Conservation (phyloP, 2,329 filamentous ascomycete genomes). For the Colletotrichum sp. region DNA sequence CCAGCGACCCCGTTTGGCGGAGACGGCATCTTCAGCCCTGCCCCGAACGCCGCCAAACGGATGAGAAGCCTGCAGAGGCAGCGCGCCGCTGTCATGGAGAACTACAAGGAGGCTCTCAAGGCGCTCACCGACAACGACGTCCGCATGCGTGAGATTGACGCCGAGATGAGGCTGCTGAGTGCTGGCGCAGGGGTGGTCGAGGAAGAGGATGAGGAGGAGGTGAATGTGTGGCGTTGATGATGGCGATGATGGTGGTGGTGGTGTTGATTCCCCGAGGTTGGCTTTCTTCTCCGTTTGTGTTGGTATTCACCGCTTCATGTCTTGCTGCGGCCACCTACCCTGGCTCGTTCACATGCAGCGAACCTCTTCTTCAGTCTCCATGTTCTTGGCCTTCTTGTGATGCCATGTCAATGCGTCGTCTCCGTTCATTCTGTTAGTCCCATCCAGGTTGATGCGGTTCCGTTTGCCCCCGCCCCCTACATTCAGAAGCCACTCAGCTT, state of each 20-base stretch:
- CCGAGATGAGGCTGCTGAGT: neutral
- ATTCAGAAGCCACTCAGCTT: neutral
- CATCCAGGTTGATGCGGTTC: neutral
- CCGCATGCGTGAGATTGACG: neutral
- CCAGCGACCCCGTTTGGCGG: neutral
- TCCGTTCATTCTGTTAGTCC: neutral
- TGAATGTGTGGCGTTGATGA: neutral
- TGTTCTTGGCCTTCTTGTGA: neutral
- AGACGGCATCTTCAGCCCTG: neutral
- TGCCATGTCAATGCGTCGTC: neutral
- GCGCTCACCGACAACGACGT: neutral
- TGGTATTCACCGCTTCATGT: neutral
- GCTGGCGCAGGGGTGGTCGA: neutral
- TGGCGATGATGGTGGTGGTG: neutral
- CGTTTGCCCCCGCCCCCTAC: neutral
- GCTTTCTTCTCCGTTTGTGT: neutral
- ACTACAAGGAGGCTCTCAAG: neutral
- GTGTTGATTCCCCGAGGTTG: neutral
- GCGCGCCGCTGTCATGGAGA: neutral
- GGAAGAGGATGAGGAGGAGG: neutral
- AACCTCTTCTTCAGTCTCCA: neutral
- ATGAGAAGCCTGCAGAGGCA: neutral
- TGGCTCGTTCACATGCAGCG: neutral
- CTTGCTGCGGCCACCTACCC: neutral
- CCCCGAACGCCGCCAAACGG: neutral